Base-by-base conservation (phyloP, 495 filamentous ascomycete genomes). In the Rostrohypoxylon terebratum region DNA sequence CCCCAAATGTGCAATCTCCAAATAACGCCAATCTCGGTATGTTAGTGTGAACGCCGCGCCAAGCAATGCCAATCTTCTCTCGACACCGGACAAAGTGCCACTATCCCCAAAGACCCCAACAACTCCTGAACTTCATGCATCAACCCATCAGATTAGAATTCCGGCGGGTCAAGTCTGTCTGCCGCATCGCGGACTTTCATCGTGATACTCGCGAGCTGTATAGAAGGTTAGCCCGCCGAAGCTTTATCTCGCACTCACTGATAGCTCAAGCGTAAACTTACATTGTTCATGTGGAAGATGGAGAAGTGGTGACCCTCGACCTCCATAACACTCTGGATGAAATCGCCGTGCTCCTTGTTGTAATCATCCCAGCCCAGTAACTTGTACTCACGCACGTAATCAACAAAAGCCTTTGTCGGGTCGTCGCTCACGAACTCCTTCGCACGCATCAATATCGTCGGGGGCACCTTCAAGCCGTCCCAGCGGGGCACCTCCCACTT, bases 291-390 rank as follows among this genome's bases (percentile, higher is more conserved):
- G 3, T 64, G 45, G 31, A 85, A 86, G 31, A 86, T 77, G 50
- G 74, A 80, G 61, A 81, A 86, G 58, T 86, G 83, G 50, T 86
- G 79, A 0, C 81, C 81, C 0, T 81, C 77, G 1, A 85, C 63
- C 2, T 82, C 78, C 14, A 81, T 51, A 2, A 85, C 69, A 6
- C 79, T 63, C 25, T 59, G 73, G 33, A 86, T 79, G 50, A 84
- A 71, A 1, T 66, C 65, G 18, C 70, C 69, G 1, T 76, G 58
- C 23, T 72, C 54, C 16, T 70, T 34, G 51, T 42, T 53, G 40
- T 85, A 83, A 4, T 55, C 31, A 2, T 73, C 77, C 83, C 83
- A 86, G 4, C 83, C 83, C 0, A 86, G 69, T 14, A 64, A n/a
- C 1, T 25, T 63, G 34, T 79, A 79, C 0, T 69, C 38, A 0